Conservation (phyloP, 371 early-diverging fungal genomes). For the Phascolomyces articulosus region DNA sequence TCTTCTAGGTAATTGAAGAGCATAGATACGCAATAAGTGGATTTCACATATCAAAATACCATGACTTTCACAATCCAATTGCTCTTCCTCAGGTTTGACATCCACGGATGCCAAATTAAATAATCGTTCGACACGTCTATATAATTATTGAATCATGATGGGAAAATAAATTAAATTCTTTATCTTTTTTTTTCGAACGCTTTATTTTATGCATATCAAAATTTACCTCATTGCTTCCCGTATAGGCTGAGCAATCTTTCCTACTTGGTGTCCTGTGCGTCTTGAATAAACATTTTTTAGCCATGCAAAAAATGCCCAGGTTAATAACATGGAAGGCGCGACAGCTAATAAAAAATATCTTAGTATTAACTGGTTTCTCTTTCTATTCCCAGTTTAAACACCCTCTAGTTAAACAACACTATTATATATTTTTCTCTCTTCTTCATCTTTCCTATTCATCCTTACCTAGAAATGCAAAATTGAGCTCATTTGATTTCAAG, state of each 20-base stretch:
- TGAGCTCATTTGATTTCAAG: conserved; percentile 92
- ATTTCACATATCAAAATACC: conserved; percentile 76
- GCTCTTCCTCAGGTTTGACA: conserved; percentile 22
- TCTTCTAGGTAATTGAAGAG: conserved; percentile 46
- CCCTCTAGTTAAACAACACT: no score
- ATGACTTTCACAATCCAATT: conserved; percentile 64
- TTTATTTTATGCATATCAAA: no score
- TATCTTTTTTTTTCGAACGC: no score
- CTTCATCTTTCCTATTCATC: no score
- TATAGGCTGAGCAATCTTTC: conserved; percentile 37
- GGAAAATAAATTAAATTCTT: no score
- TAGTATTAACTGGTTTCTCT: no score
- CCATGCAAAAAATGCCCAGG: conserved; percentile 57
- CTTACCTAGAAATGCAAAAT: conserved; percentile 85
- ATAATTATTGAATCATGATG: neutral
- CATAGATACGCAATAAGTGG: conserved; percentile 60
- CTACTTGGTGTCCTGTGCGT: conserved; percentile 33
- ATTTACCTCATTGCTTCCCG: conserved; percentile 46
- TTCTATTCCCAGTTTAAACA: no score
- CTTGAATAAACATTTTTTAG: conserved; percentile 40
- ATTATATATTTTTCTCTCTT: neutral
- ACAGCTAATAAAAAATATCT: conserved; percentile 51
- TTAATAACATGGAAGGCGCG: conserved; percentile 65
- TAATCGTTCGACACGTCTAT: conserved; percentile 53
- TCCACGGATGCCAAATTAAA: conserved; percentile 30